Conservation (phyloP, 1,284 basidiomycete genomes). For the Chiua sp. region DNA sequence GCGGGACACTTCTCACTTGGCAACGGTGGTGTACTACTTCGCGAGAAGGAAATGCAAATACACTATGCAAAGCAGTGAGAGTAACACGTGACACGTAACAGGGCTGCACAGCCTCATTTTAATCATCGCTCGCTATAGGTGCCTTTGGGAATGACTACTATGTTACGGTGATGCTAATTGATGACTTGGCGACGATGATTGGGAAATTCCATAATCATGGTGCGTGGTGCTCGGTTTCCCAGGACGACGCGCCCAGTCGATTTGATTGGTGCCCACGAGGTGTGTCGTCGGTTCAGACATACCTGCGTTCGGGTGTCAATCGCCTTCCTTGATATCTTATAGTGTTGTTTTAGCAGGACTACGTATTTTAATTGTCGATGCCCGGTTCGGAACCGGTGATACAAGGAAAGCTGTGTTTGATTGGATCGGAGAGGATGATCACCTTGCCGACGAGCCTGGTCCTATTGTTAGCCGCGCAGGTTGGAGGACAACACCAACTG, state of each 20-base stretch:
- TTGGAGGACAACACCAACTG: constrained; percentile 40
- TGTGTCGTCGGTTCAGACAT: neutral
- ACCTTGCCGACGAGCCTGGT: constrained; percentile 39
- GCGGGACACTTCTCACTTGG: too few relatives aligned
- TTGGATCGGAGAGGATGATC: constrained; percentile 27
- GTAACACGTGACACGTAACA: constrained; percentile 27
- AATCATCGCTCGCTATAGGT: neutral
- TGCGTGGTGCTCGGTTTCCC: constrained; percentile 9
- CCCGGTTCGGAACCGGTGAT: constrained; percentile 25
- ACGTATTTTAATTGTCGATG: constrained; percentile 3
- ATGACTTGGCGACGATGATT: constrained; percentile 19
- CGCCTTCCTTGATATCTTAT: too few relatives aligned
- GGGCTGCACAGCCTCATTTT: constrained; percentile 13
- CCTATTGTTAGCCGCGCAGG: constrained; percentile 42
- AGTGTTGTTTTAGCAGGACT: too few relatives aligned
- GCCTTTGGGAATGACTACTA: neutral
- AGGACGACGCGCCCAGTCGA: constrained; percentile 8
- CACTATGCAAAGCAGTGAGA: neutral
- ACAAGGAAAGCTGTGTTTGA: constrained; percentile 25
- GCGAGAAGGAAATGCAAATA: too few relatives aligned
- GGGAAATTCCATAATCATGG: constrained; percentile 22
- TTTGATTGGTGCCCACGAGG: neutral
- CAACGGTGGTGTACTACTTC: too few relatives aligned
- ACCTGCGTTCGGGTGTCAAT: too few relatives aligned
- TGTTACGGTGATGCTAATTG: constrained; percentile 3